phyloP scores from a whole-genome alignment of 805 yeast species.

The Saccharomycopsis javanensis region DNA sequence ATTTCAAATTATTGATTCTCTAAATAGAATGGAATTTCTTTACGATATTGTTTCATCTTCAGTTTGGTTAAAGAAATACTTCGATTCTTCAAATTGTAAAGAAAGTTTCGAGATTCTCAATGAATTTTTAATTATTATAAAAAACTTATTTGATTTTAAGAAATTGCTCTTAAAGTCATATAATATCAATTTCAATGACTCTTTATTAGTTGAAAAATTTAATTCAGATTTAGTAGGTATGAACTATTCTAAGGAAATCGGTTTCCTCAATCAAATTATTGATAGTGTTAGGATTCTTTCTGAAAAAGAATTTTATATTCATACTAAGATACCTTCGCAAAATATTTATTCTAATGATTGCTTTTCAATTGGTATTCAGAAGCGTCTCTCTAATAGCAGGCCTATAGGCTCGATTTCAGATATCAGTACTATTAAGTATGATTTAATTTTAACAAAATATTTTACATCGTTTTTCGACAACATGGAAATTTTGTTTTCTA shows the following conservation, averaged over 20 bases:
- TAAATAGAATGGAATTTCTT: conserved; percentile 1
- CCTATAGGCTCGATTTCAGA: conserved; percentile 31
- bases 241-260: not conserved
- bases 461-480: conserved; percentile 3
- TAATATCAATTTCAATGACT: conserved; percentile 7
- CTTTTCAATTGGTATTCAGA: conserved; percentile 36
- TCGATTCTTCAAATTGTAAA: not conserved
- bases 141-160: conserved; percentile 5
- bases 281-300: conserved; percentile 5
- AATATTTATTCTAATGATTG: conserved; percentile 20
- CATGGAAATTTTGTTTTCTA: not conserved
- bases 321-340: conserved; percentile 20
- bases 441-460: conserved; percentile 19
- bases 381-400: conserved; percentile 36
- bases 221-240: not conserved
- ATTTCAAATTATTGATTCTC: not conserved
- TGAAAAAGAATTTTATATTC: conserved; percentile 8
- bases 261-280: conserved; percentile 6
- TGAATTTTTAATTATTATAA: conserved; percentile 1
- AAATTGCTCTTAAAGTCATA: not conserved
- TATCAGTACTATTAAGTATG: conserved; percentile 26
- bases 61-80: conserved; percentile 7
- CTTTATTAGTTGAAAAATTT: not conserved
- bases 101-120: not conserved
- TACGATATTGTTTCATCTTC: conserved; percentile 4